A percentile compares a stretch with the other conserved stretches of the same genome.
Conservation (phyloP, 2,329 filamentous ascomycete species). For the Dothidotthia symphoricarpi region DNA sequence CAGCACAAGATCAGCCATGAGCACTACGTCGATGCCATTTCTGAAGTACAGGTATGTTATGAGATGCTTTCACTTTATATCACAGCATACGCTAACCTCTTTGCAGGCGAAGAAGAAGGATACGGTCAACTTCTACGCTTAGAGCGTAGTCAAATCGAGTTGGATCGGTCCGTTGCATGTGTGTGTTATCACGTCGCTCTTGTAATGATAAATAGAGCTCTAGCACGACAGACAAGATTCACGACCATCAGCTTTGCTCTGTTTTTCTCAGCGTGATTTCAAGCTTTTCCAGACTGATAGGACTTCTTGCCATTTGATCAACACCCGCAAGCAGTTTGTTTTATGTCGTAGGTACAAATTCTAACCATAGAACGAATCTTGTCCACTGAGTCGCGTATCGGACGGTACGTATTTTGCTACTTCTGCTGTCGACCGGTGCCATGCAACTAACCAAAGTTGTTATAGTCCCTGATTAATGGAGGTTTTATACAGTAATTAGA, state of each 20-base stretch:
- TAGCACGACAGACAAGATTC: slow-evolving; percentile 17
- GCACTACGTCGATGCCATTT: slow-evolving; percentile 97
- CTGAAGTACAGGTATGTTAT: slow-evolving; percentile 71
- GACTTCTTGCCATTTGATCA: no score
- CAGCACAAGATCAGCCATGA: slow-evolving; percentile 97
- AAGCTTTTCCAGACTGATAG: slow-evolving; percentile 1
- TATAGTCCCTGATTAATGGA: no score
- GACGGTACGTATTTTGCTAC: no score
- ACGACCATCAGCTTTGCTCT: slow-evolving; percentile 1
- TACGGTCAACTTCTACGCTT: slow-evolving; percentile 50
- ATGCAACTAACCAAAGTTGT: no score
- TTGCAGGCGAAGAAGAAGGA: slow-evolving; percentile 80
- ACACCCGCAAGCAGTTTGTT: no score
- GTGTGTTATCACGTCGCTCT: slow-evolving; percentile 19
- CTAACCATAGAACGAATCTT: no score
- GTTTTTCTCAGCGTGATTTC: background rate
- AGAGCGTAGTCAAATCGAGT: slow-evolving; percentile 14
- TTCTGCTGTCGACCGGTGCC: no score
- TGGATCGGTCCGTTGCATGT: slow-evolving; percentile 22
- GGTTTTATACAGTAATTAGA: no score
- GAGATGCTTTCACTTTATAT: background rate
- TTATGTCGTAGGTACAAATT: no score
- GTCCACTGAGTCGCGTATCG: no score
- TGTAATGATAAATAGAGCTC: slow-evolving; percentile 39
- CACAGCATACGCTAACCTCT: slow-evolving; percentile 5